Evolutionary conservation across 2,329 filamentous ascomycete genomes (phyloP), one percentile per base, ranked within the genome.

Genomic region (Xylaria digitata): DNA sequence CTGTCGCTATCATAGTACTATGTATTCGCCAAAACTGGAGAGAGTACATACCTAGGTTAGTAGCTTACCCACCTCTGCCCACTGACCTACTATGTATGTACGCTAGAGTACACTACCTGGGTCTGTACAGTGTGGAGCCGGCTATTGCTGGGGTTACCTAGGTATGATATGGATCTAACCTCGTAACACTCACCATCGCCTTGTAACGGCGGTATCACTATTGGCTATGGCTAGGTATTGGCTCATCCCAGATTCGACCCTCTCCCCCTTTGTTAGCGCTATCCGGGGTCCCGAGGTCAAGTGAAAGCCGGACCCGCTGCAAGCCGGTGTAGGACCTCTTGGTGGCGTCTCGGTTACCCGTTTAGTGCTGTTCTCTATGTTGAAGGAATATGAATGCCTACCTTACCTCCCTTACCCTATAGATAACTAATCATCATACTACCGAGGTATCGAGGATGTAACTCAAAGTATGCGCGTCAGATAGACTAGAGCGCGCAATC

Each of bases 211-310:
- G 37, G 15, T 15, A 23, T 49, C 13, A 6, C 21, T 19, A 50
- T 50, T 50, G 48, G 48, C 15, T 23, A 26, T 19, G 8, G 6
- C 26, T 9, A 37, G 11, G 11, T 9, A 11, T 15, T 15, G 9
- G 9, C 37, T 11, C 37, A 2, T 11, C 11, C 37, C 37, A 13
- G 37, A 8, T 1, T 9, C 9, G 13, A 2, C 37, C 37, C 23
- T 2, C 26, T 34, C 42, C 11, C n/a, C 17, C 19, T 17, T 21
- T 15, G 30, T 55, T 59, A 60, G 62, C 55, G 54, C 26, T 43
- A 37, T 55, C 59, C 37, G 59, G 59, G 59, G 59, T 45, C 34
- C 63, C 59, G 63, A 58, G 63, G 63, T 57, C 40, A 58, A 46
- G 52, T 57, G 37, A 65, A 53, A 26, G 23, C 52, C 58, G 56